Base-by-base conservation (phyloP, 345 rosid species). In the Aegle marmelos region DNA sequence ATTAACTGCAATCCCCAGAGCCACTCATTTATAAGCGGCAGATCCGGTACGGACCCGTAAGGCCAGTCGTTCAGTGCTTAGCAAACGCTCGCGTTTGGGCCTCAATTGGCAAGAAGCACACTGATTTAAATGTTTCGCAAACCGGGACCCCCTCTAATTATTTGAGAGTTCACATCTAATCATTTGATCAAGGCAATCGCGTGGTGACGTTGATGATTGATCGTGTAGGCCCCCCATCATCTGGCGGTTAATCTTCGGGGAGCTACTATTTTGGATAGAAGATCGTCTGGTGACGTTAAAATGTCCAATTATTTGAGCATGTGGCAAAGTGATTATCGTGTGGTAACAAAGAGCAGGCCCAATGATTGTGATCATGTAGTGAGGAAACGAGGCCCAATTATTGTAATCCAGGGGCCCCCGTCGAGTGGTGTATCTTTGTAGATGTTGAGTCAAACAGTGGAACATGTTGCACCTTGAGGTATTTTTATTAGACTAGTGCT, bases 41-140 rank as follows among this genome's bases (percentile, higher is more conserved):
- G 16, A 0, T 16, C 33, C 27, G 63, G 72, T 75, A 75, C 72
- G 72, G 54, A 65, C 66, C 53, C 53, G 72, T 50, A 24, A 75
- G 66, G 53, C 25, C 78, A 74, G 60, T 21, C 31, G 60, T 30
- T 62, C 17, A 63, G 30, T 54, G 2, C 58, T 53, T 19, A 1
- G 0, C 4, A 13, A 36, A 22, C 50, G 48, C 28, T 22, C 10
- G 1, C 45, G 11, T 33, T 64, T 33, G 50, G 72, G 78, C 64
- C 72, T 48, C 34, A 2, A 31, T 21, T 21, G 16, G n/a, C 1
- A 13, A 1, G 9, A 68, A 39, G 11, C 19, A 24, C n/a, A 37
- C 8, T 0, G 22, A 45, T 3, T 45, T 17, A 2, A 60, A 21
- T 33, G 4, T 24, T 17, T 17, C n/a, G 11, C 50, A 5, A 39